These are phyloP conservation scores for Aspergillus piperis DNA, from an alignment of 2,329 filamentous ascomycete genomes.

Conservation along the genomic window DNA sequence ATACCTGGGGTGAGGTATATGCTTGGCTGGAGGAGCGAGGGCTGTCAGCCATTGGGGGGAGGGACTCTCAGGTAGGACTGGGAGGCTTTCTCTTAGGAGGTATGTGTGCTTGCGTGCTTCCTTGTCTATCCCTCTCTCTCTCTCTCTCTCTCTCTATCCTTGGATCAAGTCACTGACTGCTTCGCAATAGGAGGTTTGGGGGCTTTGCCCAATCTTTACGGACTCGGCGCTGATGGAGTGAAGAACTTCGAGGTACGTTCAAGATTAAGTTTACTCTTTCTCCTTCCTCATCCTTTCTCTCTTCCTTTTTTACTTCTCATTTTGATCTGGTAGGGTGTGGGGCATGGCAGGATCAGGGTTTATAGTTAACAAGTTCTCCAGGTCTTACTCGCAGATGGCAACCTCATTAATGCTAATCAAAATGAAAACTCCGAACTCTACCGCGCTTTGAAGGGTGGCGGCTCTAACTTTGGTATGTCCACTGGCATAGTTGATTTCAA, in stretches of 20 bases:
- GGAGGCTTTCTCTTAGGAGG: constrained; percentile 2
- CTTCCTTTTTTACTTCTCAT: too few species aligned
- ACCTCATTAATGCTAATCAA: too few species aligned
- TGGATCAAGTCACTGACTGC: background rate
- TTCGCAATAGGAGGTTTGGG: background rate
- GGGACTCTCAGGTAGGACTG: constrained; percentile 1
- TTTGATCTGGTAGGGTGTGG: too few species aligned
- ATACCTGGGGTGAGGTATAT: constrained; percentile 8
- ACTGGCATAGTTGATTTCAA: too few species aligned
- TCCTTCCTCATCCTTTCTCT: too few species aligned
- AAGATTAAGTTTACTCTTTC: too few species aligned
- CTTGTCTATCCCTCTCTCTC: too few species aligned
- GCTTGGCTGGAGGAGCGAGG: constrained; percentile 2
- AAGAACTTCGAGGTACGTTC: background rate
- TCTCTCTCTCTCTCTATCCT: rapidly evolving
- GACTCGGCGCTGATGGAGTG: background rate
- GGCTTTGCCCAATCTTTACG: background rate
- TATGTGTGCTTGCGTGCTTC: background rate
- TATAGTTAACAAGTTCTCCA: background rate
- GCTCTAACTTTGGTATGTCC: constrained; percentile 29
- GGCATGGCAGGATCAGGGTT: too few species aligned
- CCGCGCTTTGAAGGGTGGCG: constrained; percentile 35
- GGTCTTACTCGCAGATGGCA: constrained; percentile 20
- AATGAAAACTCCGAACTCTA: constrained; percentile 29
- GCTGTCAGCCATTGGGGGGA: constrained; percentile 3